These are phyloP conservation scores for Diversispora eburnea DNA, from an alignment of 192 early-diverging fungal genomes.

Conservation along the genomic window DNA sequence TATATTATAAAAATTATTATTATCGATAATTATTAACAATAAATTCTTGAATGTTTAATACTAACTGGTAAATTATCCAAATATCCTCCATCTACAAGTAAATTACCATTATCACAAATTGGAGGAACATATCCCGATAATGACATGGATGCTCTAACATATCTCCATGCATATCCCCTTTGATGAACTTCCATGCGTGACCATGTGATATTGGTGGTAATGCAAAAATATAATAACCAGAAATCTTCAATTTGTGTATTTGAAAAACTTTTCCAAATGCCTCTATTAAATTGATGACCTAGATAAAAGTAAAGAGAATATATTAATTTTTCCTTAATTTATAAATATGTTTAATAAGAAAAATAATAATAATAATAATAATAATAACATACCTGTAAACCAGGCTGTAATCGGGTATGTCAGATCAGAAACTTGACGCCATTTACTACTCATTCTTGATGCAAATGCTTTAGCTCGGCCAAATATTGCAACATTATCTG, in stretches of 20 bases:
- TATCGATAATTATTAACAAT: background rate
- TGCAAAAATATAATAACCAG: conserved; percentile 95
- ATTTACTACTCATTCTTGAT: conserved; percentile 71
- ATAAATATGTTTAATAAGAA: conserved; percentile 6
- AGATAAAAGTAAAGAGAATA: background rate
- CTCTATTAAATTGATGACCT: conserved; percentile 94
- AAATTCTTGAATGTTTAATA: conserved; percentile 37
- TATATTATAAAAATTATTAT: conserved; percentile 19
- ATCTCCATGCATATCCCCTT: conserved; percentile 94
- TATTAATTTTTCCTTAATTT: conserved; percentile 22
- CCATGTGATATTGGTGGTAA: conserved; percentile 94
- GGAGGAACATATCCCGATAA: conserved; percentile 94
- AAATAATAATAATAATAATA: background rate
- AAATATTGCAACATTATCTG: conserved; percentile 83
- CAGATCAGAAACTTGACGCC: conserved; percentile 88
- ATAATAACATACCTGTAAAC: conserved; percentile 62
- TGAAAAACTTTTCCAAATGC: conserved; percentile 91
- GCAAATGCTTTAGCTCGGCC: conserved; percentile 85
- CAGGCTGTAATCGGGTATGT: conserved; percentile 93
- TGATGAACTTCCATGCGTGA: conserved; percentile 92
- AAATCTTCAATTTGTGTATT: conserved; percentile 96
- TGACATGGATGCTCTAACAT: conserved; percentile 97
- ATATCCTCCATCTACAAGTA: conserved; percentile 99
- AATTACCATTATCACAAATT: conserved; percentile 91
- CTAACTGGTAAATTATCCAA: conserved; percentile 95